Percentiles rank a stretch among this genome's conserved stretches.
Evolutionary conservation across 2,329 filamentous ascomycete species (phyloP).

Genomic region (Lecanicillium sp.): DNA sequence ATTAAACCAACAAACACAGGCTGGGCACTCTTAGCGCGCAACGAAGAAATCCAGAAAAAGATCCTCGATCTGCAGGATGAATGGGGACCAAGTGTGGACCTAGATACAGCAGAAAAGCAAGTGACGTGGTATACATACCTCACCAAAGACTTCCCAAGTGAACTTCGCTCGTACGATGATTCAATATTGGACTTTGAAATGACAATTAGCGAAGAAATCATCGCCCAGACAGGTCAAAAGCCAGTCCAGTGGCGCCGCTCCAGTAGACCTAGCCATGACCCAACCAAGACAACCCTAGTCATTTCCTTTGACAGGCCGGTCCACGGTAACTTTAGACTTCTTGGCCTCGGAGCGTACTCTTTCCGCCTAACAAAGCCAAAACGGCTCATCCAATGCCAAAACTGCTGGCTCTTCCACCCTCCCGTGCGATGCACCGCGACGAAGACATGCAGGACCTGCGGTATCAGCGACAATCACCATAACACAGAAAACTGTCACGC

Average conservation of each 20-base stretch:
- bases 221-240: neutral
- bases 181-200: neutral
- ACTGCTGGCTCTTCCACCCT: neutral
- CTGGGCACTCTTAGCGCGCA: neutral
- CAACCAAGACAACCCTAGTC: neutral
- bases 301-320: neutral
- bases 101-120: neutral
- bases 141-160: conserved; percentile 1
- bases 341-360: neutral
- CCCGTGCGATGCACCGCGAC: no score
- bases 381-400: neutral
- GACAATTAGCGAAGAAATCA: neutral
- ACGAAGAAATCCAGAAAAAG: conserved; percentile 1
- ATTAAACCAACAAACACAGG: neutral
- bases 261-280: neutral
- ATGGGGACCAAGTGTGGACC: conserved; percentile 1
- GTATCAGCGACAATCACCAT: no score
- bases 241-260: neutral
- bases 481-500: no score
- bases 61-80: neutral
- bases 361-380: conserved; percentile 1
- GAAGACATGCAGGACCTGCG: no score
- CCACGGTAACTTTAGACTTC: neutral
- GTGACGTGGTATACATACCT: neutral
- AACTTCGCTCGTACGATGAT: neutral